Conservation (phyloP, 108 stramenopile species). For the Pseudonitzschia multistriata region DNA sequence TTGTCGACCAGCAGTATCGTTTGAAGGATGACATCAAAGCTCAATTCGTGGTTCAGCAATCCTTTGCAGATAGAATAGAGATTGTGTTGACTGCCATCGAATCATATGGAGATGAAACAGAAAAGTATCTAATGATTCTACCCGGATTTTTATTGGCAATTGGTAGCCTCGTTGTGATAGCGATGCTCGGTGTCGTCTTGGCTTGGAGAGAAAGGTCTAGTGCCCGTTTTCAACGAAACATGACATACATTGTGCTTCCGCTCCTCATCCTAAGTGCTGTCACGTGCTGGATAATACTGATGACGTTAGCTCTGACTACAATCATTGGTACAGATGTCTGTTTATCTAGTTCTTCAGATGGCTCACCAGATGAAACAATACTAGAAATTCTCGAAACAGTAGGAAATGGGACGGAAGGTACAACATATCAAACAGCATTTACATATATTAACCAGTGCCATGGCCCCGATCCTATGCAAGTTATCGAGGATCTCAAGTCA, state of each 20-base stretch:
- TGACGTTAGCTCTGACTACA: constrained; percentile 26
- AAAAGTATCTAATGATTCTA: constrained; percentile 36
- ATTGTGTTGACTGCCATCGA: constrained; percentile 24
- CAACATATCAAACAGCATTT: constrained; percentile 10
- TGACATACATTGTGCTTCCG: constrained; percentile 49
- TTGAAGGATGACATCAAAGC: constrained; percentile 5
- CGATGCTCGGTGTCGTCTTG: constrained; percentile 29
- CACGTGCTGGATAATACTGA: constrained; percentile 29
- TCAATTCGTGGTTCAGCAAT: constrained; percentile 2
- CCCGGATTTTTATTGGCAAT: constrained; percentile 36
- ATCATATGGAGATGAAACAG: constrained; percentile 8
- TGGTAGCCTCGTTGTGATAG: constrained; percentile 17
- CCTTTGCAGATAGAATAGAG: constrained; percentile 13
- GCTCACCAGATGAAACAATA: constrained; percentile 34
- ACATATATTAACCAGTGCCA: constrained; percentile 32
- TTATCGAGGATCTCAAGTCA: constrained; percentile 11
- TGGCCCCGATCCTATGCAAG: constrained; percentile 29
- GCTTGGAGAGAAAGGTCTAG: constrained; percentile 41
- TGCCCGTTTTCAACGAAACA: constrained; percentile 18
- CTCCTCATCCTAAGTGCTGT: constrained; percentile 21
- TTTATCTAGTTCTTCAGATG: constrained; percentile 7
- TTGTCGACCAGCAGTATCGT: constrained; percentile 14
- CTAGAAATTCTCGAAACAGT: constrained; percentile 15
- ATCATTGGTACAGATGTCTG: constrained; percentile 37
- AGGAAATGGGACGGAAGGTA: constrained; percentile 1